Conservation (phyloP, 176 grass and related monocot genomes). For the Puccinellia tenuiflora region DNA sequence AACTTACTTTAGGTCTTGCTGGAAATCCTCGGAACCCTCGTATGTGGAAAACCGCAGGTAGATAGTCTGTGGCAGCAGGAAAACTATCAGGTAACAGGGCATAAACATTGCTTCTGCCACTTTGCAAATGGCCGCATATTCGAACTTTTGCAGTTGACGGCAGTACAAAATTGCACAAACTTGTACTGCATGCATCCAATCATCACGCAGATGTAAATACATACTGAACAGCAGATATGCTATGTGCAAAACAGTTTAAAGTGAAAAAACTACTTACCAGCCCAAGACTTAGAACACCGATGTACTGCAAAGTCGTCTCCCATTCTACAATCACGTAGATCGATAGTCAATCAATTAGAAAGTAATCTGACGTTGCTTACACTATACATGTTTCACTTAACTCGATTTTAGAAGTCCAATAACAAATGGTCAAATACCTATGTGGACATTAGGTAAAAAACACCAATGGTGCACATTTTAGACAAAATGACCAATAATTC, state of each 20-base stretch:
- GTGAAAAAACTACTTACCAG: conserved; percentile 40
- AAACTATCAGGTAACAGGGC: conserved; percentile 9
- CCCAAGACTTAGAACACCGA: conserved; percentile 71
- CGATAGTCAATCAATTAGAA: conserved; percentile 2
- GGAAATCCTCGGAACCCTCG: conserved; percentile 53
- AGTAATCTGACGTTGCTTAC: not conserved
- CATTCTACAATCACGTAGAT: conserved; percentile 51
- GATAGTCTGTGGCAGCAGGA: conserved; percentile 47
- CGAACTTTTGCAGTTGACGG: not conserved
- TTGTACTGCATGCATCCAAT: not conserved
- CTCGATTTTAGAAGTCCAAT: not conserved
- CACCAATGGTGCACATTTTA: not conserved
- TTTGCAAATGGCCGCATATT: not conserved
- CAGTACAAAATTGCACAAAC: not conserved
- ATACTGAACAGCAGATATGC: not conserved
- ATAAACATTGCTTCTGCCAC: not conserved
- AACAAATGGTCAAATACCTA: not conserved
- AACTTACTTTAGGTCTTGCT: conserved; percentile 74
- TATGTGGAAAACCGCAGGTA: conserved; percentile 62
- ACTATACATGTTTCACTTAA: not conserved
- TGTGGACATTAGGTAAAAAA: not conserved
- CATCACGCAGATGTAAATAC: not conserved
- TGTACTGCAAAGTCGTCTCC: conserved; percentile 79
- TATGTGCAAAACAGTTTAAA: not conserved
- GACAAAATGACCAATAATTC: not conserved